These are phyloP conservation scores for Metschnikowia chrysomelidarum DNA, from an alignment of 805 yeast species.

Conservation along the genomic window DNA sequence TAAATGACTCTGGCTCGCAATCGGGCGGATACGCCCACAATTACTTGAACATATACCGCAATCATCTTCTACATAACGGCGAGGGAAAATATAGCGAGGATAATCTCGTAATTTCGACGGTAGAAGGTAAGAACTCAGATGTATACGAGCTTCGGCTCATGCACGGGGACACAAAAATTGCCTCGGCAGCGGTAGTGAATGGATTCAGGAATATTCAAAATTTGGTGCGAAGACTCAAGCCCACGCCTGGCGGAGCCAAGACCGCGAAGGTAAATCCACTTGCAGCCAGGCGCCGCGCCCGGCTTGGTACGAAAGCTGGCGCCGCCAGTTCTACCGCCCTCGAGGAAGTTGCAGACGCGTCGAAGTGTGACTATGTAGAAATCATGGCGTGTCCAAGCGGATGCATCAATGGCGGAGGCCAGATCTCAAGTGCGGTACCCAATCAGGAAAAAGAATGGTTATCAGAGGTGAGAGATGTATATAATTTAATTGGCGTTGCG, in stretches of 20 bases:
- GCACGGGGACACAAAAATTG: constrained; percentile 39
- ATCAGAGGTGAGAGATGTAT: constrained; percentile 30
- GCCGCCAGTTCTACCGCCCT: constrained; percentile 5
- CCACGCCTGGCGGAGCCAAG: constrained; percentile 21
- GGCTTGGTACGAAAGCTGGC: constrained; percentile 22
- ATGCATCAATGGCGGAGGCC: constrained; percentile 97
- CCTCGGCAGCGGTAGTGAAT: constrained; percentile 63
- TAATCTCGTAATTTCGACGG: constrained; percentile 30
- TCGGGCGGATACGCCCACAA: constrained; percentile 89
- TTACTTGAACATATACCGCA: constrained; percentile 48
- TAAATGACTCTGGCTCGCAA: constrained; percentile 70
- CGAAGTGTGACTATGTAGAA: constrained; percentile 77
- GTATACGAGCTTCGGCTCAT: constrained; percentile 65
- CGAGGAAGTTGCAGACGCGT: constrained; percentile 54
- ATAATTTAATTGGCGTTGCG: constrained; percentile 29
- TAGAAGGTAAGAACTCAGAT: constrained; percentile 75
- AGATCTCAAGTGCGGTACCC: constrained; percentile 51
- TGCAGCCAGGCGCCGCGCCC: constrained; percentile 45
- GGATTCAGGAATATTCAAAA: constrained; percentile 96
- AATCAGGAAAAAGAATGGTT: constrained; percentile 46
- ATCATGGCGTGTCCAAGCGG: constrained; percentile 99
- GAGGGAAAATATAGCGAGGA: constrained; percentile 17
- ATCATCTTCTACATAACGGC: constrained; percentile 20
- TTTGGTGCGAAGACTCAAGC: constrained; percentile 76
- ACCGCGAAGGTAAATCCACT: constrained; percentile 31